phyloP scores from a whole-genome alignment of 2,329 filamentous ascomycete genomes.

The Colletotrichum liriopes region DNA sequence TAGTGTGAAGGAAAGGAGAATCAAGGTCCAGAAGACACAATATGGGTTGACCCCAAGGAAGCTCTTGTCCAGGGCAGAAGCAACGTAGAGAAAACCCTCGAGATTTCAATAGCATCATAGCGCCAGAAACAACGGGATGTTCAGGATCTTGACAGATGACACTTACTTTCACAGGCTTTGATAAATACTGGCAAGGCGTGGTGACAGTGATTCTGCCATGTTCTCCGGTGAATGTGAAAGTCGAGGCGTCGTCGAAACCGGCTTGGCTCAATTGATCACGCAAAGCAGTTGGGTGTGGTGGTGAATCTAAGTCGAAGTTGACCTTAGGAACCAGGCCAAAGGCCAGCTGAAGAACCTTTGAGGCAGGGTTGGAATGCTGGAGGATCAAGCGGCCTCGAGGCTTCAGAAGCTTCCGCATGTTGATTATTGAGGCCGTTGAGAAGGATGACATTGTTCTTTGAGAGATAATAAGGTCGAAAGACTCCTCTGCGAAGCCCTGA shows the following conservation, averaged over 20 bases:
- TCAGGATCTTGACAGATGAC: conserved; percentile 24
- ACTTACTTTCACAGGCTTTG: background rate
- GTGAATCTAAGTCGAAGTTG: background rate
- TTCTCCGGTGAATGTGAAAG: conserved; percentile 16
- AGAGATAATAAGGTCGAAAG: conserved; percentile 50
- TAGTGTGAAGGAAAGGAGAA: conserved; percentile 23
- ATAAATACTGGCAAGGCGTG: conserved; percentile 4
- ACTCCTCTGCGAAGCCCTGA: conserved; percentile 40
- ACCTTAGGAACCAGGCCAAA: conserved; percentile 2
- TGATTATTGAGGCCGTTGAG: background rate
- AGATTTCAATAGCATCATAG: background rate
- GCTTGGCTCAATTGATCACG: background rate
- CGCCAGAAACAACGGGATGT: background rate
- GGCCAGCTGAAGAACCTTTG: conserved; percentile 7
- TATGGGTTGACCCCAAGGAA: conserved; percentile 27
- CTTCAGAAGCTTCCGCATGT: conserved; percentile 31
- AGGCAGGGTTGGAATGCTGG: conserved; percentile 13
- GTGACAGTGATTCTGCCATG: conserved; percentile 7
- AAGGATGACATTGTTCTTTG: background rate
- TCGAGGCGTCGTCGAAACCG: conserved; percentile 20
- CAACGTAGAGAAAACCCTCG: background rate
- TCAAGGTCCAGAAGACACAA: conserved; percentile 33
- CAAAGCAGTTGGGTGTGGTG: background rate
- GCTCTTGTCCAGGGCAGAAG: conserved; percentile 6
- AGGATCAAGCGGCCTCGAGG: conserved; percentile 18